A percentile compares a stretch with the other conserved stretches of the same genome.
phyloP scores from a whole-genome alignment of 176 grass and related monocot species.

The Ensete glaucum region DNA sequence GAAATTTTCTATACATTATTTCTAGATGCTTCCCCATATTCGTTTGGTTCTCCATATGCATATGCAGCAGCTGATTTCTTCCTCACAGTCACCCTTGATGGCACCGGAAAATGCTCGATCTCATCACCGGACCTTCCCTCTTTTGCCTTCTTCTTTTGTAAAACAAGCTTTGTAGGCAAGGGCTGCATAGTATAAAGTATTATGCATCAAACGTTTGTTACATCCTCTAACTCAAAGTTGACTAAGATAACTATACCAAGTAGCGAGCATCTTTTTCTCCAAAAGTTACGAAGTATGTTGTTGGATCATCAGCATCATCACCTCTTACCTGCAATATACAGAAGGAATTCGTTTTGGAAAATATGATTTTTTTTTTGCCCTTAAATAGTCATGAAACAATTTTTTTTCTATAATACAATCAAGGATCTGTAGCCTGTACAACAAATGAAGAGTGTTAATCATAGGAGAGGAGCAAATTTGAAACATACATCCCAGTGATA shows the following conservation, averaged over 20 bases:
- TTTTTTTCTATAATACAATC: not conserved
- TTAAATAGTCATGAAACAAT: not conserved
- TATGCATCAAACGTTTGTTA: slow-evolving; percentile 6
- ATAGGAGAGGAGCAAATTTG: not conserved
- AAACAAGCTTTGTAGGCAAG: slow-evolving; percentile 80
- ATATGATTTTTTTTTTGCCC: not conserved
- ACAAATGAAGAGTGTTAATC: not conserved
- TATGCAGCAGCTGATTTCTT: slow-evolving; percentile 28
- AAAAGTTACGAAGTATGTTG: slow-evolving; percentile 82
- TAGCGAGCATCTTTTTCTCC: slow-evolving; percentile 69
- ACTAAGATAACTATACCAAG: slow-evolving; percentile 52
- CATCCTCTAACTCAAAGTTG: not conserved
- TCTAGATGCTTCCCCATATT: slow-evolving; percentile 52
- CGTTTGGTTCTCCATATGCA: slow-evolving; percentile 45
- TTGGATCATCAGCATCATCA: slow-evolving; percentile 88
- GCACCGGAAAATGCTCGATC: slow-evolving; percentile 81
- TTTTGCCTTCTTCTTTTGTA: slow-evolving; percentile 96
- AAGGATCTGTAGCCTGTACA: not conserved
- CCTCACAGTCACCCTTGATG: slow-evolving; percentile 72
- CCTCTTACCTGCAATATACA: slow-evolving; percentile 56
- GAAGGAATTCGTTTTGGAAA: slow-evolving; percentile 17
- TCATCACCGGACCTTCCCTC: slow-evolving; percentile 87
- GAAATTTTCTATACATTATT: slow-evolving; percentile 47
- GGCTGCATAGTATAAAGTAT: slow-evolving; percentile 51
- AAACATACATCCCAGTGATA: slow-evolving; percentile 95